Percentiles rank a stretch among this genome's conserved stretches.
phyloP scores from a whole-genome alignment of 257 asterid genomes.

The Rehmannia glutinosa region DNA sequence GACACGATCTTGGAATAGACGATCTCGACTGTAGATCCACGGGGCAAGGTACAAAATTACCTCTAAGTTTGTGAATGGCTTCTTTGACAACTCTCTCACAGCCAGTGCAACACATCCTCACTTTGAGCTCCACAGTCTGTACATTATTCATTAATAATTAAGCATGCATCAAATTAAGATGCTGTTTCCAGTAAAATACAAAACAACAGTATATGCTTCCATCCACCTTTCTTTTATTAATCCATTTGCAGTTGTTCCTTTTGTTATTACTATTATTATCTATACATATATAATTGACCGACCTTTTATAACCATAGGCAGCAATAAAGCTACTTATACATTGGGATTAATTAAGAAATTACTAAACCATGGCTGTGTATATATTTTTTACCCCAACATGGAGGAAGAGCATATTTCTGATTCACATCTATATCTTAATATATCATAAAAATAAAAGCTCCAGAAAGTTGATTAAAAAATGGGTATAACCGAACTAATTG shows the following conservation, averaged over 20 bases:
- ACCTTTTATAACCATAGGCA: not conserved
- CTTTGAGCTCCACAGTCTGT: constrained; percentile 92
- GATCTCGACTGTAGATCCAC: constrained; percentile 73
- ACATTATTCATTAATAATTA: constrained; percentile 9
- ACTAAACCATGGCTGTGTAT: constrained; percentile 6
- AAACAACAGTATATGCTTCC: no score
- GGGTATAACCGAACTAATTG: no score
- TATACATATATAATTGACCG: no score
- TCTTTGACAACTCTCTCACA: constrained; percentile 87
- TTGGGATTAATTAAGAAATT: not conserved
- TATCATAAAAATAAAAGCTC: no score
- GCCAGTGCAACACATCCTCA: constrained; percentile 94
- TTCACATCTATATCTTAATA: no score
- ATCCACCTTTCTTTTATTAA: no score
- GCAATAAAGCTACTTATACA: not conserved
- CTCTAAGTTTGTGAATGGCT: constrained; percentile 74
- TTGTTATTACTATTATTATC: no score
- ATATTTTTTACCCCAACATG: not conserved
- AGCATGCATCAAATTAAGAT: not conserved
- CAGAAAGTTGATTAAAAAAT: no score
- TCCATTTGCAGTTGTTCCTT: constrained; percentile 25
- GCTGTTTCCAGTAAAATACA: constrained; percentile 14
- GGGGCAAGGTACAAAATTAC: constrained; percentile 33
- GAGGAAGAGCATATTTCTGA: not conserved
- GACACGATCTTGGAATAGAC: constrained; percentile 38